Conservation (phyloP, 2,329 filamentous ascomycete species). For the Albifimbria verrucaria region DNA sequence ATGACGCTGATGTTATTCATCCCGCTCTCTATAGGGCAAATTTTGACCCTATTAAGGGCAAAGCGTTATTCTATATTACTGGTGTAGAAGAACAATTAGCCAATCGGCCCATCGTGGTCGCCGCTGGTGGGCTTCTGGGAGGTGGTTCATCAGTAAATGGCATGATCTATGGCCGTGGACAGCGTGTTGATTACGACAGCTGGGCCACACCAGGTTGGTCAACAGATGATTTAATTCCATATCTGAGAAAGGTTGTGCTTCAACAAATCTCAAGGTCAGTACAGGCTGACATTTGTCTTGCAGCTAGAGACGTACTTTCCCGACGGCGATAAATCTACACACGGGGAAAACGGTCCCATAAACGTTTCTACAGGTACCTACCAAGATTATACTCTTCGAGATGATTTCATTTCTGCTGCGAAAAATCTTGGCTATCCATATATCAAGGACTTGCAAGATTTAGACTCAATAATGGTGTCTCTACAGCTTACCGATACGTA, state of each 20-base stretch:
- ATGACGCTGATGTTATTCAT: not conserved
- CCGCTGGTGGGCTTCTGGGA: not conserved
- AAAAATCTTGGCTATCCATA: conserved; percentile 43
- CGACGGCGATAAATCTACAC: conserved; percentile 20
- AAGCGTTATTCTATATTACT: not conserved
- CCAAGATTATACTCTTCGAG: conserved; percentile 32
- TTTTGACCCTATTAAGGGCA: not conserved
- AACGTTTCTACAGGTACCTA: conserved; percentile 47
- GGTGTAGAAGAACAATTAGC: not conserved
- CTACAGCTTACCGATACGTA: conserved; percentile 44
- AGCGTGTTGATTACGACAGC: not conserved
- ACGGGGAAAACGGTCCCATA: conserved; percentile 49
- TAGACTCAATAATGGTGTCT: conserved; percentile 31
- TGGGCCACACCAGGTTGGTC: not conserved
- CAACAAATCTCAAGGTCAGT: no score
- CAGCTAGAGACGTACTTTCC: conserved; percentile 51
- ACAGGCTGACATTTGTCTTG: not conserved
- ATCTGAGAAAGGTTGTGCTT: not conserved
- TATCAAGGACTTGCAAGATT: conserved; percentile 46
- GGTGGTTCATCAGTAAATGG: not conserved
- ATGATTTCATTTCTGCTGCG: conserved; percentile 46
- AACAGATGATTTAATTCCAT: not conserved
- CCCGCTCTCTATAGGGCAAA: not conserved
- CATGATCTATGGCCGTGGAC: not conserved
- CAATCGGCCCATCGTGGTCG: not conserved